Evolutionary conservation across 257 asterid species (phyloP), one percentile per base, ranked within the genome.

Genomic region (Ballota nigra): DNA sequence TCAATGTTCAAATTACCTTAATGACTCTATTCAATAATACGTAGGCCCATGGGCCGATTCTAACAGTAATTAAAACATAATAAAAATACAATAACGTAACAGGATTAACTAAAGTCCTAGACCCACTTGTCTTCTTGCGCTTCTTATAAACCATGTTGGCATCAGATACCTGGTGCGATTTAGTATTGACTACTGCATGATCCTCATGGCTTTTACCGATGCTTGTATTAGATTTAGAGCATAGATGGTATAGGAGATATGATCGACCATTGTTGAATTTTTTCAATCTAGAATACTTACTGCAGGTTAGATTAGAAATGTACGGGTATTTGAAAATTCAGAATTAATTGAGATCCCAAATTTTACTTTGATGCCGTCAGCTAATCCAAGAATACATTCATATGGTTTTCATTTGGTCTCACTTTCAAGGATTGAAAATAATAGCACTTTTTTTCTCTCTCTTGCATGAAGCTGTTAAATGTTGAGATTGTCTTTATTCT

Each of bases 341-440:
- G 18, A 68, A n/a, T 26, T 47, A 59, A 13, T 60, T 43, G 65
- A 4, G 65, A 59, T 68, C 65, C 59, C 51, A 19, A 33, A 58
- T 7, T 65, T 57, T 36, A 7, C 19, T 12, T 68, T 23, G 16
- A 47, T 49, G 12, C 59, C 41, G 49, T 2, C 2, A 23, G 45
- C 40, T 68, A 70, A 66, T 60, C 51, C 61, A 28, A 2, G 68
- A 66, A 74, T 31, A 55, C 29, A 47, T 67, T 26, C 19, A 15
- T 43, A 26, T 20, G 58, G 19, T 51, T 24, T 9, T 28, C 24
- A 16, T 66, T 12, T 29, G 26, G 12, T 66, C 49, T 70, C 23
- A 29, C 47, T 53, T 65, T 65, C 23, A 16, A 16, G 57, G n/a
- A 34, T 52, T 60, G 4, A 43, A 49, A 40, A 24, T 63, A 16